These are phyloP conservation scores for Hortiboletus campestris DNA, from an alignment of 768 basidiomycete genomes.

Conservation along the genomic window DNA sequence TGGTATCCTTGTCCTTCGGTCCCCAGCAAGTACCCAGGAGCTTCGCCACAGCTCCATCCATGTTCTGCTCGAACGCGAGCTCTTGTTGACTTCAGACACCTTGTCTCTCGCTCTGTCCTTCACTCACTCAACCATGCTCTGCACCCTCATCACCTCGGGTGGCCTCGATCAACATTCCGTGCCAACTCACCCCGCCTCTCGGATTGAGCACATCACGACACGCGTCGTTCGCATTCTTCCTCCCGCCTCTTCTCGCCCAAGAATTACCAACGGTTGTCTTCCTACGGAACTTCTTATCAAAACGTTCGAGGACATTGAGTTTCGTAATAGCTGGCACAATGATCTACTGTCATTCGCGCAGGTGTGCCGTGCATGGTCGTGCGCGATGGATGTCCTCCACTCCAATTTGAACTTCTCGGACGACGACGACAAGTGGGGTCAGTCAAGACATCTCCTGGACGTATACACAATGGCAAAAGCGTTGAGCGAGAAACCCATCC, in stretches of 20 bases:
- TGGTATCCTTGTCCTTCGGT: slow-evolving; percentile 14
- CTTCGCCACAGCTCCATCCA: slow-evolving; percentile 1
- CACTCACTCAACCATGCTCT: slow-evolving; percentile 21
- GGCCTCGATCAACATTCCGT: not conserved
- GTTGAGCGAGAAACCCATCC: slow-evolving; percentile 10
- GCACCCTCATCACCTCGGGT: slow-evolving; percentile 4
- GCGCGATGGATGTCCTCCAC: slow-evolving; percentile 22
- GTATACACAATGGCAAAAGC: slow-evolving; percentile 18
- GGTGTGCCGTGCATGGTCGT: slow-evolving; percentile 24
- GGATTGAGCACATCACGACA: slow-evolving; percentile 20
- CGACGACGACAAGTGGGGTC: not conserved
- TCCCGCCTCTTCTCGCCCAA: not conserved
- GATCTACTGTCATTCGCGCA: slow-evolving; percentile 27
- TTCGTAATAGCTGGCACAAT: slow-evolving; percentile 16
- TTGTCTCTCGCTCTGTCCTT: slow-evolving; percentile 21
- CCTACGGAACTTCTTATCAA: slow-evolving; percentile 22
- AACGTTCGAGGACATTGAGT: slow-evolving; percentile 19
- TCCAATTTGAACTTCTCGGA: slow-evolving; percentile 18
- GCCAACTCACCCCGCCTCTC: slow-evolving; percentile 7
- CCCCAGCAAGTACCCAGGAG: slow-evolving; percentile 5
- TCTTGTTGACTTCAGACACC: slow-evolving; percentile 14
- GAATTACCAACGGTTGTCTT: slow-evolving; percentile 9
- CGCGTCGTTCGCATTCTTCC: slow-evolving; percentile 21
- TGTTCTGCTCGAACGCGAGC: slow-evolving; percentile 16
- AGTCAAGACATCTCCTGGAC: slow-evolving; percentile 5